Conservation (phyloP, 768 basidiomycete genomes). For the Antrodiella citrinella region DNA sequence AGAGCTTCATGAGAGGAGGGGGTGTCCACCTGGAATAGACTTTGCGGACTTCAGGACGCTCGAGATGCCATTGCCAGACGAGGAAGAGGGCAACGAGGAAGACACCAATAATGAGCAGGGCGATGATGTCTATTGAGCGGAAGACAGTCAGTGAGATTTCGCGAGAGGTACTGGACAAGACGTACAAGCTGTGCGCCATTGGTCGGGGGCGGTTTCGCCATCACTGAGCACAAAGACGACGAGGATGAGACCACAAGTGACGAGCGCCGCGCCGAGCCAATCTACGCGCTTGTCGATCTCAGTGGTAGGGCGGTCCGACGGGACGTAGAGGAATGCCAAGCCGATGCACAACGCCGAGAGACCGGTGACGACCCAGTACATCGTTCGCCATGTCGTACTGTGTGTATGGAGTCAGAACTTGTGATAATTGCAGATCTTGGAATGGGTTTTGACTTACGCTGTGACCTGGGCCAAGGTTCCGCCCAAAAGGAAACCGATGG, state of each 20-base stretch:
- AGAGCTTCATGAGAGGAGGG: constrained; percentile 56
- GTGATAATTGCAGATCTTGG: not conserved
- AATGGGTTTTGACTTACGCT: constrained; percentile 21
- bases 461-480: constrained; percentile 55
- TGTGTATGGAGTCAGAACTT: not conserved
- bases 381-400: constrained; percentile 53
- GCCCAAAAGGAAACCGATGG: constrained; percentile 59
- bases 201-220: constrained; percentile 43
- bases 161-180: not conserved
- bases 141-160: not conserved
- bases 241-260: constrained; percentile 57
- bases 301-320: constrained; percentile 35
- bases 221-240: constrained; percentile 67
- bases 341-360: constrained; percentile 44
- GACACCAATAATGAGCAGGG: constrained; percentile 53
- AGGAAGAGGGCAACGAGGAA: constrained; percentile 49
- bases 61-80: constrained; percentile 57
- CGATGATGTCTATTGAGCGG: constrained; percentile 52
- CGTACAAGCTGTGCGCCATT: constrained; percentile 55
- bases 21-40: constrained; percentile 26
- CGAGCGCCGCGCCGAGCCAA: constrained; percentile 63
- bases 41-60: constrained; percentile 18
- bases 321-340: constrained; percentile 48
- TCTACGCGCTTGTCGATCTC: constrained; percentile 43
- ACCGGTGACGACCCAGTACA: constrained; percentile 51